Evolutionary conservation across 768 basidiomycete genomes (phyloP), one percentile per base, ranked within the genome.

Genomic region (Lyophyllum atratum): DNA sequence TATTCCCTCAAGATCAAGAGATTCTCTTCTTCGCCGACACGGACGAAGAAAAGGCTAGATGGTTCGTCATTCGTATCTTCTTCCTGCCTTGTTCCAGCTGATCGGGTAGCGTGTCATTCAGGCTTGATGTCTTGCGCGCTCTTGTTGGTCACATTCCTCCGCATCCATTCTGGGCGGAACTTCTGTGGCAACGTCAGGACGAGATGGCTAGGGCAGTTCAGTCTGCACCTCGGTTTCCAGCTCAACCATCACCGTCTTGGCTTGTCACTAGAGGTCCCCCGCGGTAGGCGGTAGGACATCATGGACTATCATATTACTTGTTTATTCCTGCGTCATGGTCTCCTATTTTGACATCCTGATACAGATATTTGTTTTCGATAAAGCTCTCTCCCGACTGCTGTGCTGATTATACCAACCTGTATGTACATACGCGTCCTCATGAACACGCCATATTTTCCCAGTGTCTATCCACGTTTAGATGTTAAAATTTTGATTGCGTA

Each of bases 1-100:
- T 88, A 11, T 98, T 98, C 73, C 82, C 85, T 2, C 78, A 82
- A 22, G 81, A 87, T 29, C 85, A 93, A 62, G 85, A 89, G 55
- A 96, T 98, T 57, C 70, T 84, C 11, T 98, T 98, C 79, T 95
- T 89, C 64, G 92, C 95, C 29, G 96, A 98, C 70, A 88, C 85
- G 12, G 90, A 94, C 55, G 87, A 89, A 53, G 93, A 93, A 70
- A 98, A 98, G 71, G 72, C 76, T 22, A 81, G 79, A 76, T 98
- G 96, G 96, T 95, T 61, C 59, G 86, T 71, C 2, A 10, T 52
- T 6, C 25, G 4, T 22, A 29, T 26, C 39, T 17, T 22, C n/a
- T 6, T 55, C 48, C 17, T 26, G 10, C 7, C 11, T 49, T 48
- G 42, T 42, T 46, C 11, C 15, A 34, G 21, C 51, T 48, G 26